Conservation (phyloP, 345 rosid genomes). For the Gossypium sturtianum region DNA sequence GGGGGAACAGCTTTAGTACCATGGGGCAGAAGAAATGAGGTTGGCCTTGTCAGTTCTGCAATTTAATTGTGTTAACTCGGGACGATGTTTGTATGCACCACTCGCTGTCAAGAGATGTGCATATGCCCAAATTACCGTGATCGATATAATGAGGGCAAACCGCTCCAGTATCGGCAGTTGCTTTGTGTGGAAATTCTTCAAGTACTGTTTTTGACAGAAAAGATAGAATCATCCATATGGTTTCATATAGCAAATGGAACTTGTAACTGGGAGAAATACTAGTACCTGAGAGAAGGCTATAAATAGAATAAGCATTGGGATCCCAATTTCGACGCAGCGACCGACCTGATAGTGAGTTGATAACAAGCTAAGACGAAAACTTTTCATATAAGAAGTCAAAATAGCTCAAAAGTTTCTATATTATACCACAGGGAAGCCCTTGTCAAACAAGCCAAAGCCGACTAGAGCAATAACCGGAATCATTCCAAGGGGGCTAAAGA, state of each 20-base stretch:
- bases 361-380: neutral
- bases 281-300: slow-evolving; percentile 78
- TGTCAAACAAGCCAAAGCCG: slow-evolving; percentile 91
- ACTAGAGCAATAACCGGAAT: slow-evolving; percentile 90
- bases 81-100: slow-evolving; percentile 86
- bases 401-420: neutral
- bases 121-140: slow-evolving; percentile 83
- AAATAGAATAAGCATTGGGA: slow-evolving; percentile 87
- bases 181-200: slow-evolving; percentile 63
- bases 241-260: too few species aligned
- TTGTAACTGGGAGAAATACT: neutral
- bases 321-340: slow-evolving; percentile 79
- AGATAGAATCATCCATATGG: neutral
- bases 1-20: slow-evolving; percentile 26
- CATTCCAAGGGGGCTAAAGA: slow-evolving; percentile 97
- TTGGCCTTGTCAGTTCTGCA: slow-evolving; percentile 94
- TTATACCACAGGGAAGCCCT: slow-evolving; percentile 97
- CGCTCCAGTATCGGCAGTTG: slow-evolving; percentile 73
- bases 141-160: slow-evolving; percentile 72
- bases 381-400: neutral
- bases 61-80: slow-evolving; percentile 66
- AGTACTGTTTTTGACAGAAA: slow-evolving; percentile 43
- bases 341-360: slow-evolving; percentile 51
- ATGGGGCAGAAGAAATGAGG: slow-evolving; percentile 97
- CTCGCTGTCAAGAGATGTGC: slow-evolving; percentile 95